Evolutionary conservation across 2,329 filamentous ascomycete genomes (phyloP).

Genomic region (Tolypocladium tundrense): DNA sequence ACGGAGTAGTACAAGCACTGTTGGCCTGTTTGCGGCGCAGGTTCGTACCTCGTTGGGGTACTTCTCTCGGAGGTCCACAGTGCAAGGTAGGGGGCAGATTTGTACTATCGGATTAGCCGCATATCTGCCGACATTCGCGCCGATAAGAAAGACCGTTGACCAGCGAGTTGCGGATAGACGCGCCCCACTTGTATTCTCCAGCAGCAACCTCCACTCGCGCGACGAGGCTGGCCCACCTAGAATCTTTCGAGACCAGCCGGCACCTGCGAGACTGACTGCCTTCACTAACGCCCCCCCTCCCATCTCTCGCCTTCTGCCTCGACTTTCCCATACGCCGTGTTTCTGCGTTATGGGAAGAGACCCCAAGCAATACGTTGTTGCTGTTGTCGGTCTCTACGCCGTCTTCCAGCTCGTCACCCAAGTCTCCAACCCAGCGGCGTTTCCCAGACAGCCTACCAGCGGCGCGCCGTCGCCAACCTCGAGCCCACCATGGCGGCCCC

Average conservation of each 20-base stretch:
- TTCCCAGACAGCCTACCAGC: constrained; percentile 12
- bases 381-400: constrained; percentile 23
- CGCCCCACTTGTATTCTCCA: background rate
- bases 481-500: constrained; percentile 44
- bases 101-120: background rate
- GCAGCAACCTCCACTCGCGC: background rate
- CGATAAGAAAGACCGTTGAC: background rate
- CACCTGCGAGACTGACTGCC: background rate
- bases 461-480: constrained; percentile 14
- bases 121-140: constrained; percentile 3
- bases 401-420: constrained; percentile 26
- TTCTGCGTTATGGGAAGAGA: constrained; percentile 22
- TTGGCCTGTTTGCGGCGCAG: background rate
- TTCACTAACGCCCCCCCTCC: background rate
- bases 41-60: background rate
- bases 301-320: background rate
- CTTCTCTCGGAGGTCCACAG: background rate
- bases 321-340: background rate
- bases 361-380: constrained; percentile 25
- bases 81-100: background rate
- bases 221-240: background rate
- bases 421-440: constrained; percentile 18
- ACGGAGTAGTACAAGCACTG: background rate
- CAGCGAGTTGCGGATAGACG: background rate
- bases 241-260: background rate